Conservation (phyloP, 352 stramenopile species). For the Globisporangium emineosum region DNA sequence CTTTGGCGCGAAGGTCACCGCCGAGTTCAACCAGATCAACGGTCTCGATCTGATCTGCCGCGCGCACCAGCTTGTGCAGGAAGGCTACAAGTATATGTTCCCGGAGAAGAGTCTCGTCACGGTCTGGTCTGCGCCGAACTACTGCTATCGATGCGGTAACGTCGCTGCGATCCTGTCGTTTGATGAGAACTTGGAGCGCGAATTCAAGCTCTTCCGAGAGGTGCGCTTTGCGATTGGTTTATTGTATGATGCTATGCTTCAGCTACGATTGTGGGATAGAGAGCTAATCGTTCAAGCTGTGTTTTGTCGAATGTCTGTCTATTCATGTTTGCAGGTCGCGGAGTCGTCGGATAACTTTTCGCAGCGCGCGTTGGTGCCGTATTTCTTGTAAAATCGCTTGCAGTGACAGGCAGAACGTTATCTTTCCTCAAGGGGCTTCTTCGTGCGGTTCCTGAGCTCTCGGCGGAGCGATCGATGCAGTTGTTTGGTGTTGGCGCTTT, state of each 20-base stretch:
- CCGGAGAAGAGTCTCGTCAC: constrained; percentile 80
- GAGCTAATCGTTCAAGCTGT: constrained; percentile 3
- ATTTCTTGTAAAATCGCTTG: constrained; percentile 68
- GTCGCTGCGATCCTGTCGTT: constrained; percentile 81
- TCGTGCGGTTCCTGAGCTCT: background rate
- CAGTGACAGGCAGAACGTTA: background rate
- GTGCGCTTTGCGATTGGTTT: constrained; percentile 25
- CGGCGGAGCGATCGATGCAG: background rate
- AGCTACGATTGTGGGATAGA: background rate
- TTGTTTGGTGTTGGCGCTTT: background rate
- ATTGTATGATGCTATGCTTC: constrained; percentile 2
- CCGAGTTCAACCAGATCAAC: constrained; percentile 92
- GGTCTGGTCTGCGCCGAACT: constrained; percentile 82
- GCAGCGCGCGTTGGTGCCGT: constrained; percentile 76
- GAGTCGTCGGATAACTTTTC: constrained; percentile 80
- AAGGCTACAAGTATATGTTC: constrained; percentile 93
- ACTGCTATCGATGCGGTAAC: constrained; percentile 87
- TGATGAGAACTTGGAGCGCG: constrained; percentile 79
- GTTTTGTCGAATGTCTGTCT: background rate
- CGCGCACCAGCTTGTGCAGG: constrained; percentile 87
- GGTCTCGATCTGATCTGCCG: constrained; percentile 86
- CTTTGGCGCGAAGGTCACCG: constrained; percentile 84
- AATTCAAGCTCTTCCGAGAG: constrained; percentile 89
- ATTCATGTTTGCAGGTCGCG: constrained; percentile 43
- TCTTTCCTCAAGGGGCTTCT: background rate